A percentile compares a stretch with the other conserved stretches of the same genome.
Evolutionary conservation across 352 stramenopile genomes (phyloP).

Genomic region (Peronospora farinosa): DNA sequence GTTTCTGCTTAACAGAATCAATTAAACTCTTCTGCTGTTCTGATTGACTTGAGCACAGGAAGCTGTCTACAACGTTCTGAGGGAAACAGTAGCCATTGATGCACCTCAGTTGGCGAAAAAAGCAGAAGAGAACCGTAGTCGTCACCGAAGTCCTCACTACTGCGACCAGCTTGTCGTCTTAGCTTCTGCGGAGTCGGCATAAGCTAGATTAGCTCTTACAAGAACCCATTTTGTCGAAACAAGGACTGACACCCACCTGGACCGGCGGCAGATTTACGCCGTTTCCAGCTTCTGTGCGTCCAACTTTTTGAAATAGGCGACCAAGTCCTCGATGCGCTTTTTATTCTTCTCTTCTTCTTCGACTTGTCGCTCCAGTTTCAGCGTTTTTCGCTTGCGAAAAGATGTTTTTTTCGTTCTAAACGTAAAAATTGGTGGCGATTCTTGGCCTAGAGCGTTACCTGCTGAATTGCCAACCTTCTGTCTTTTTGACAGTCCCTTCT

Average conservation of each 20-base stretch:
- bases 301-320: conserved; percentile 55
- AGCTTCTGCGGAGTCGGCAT: conserved; percentile 28
- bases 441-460: conserved; percentile 22
- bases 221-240: conserved; percentile 3
- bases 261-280: conserved; percentile 15
- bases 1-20: conserved; percentile 2
- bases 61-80: conserved; percentile 63
- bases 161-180: conserved; percentile 63
- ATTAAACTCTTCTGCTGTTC: conserved; percentile 1
- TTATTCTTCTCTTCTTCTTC: conserved; percentile 38
- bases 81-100: conserved; percentile 59
- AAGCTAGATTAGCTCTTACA: conserved; percentile 6
- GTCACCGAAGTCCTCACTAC: conserved; percentile 63
- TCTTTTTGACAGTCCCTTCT: conserved; percentile 8
- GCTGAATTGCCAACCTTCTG: conserved; percentile 14
- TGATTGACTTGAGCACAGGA: conserved; percentile 30
- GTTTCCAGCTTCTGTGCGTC: conserved; percentile 52
- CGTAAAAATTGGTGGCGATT: conserved; percentile 47
- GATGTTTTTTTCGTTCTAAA: conserved; percentile 42
- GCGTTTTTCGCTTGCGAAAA: conserved; percentile 42
- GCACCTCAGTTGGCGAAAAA: conserved; percentile 57
- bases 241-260: conserved; percentile 6
- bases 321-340: conserved; percentile 49
- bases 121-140: conserved; percentile 60
- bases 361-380: conserved; percentile 28